phyloP scores from a whole-genome alignment of 495 filamentous ascomycete species.

The Penicillium waksmanii region DNA sequence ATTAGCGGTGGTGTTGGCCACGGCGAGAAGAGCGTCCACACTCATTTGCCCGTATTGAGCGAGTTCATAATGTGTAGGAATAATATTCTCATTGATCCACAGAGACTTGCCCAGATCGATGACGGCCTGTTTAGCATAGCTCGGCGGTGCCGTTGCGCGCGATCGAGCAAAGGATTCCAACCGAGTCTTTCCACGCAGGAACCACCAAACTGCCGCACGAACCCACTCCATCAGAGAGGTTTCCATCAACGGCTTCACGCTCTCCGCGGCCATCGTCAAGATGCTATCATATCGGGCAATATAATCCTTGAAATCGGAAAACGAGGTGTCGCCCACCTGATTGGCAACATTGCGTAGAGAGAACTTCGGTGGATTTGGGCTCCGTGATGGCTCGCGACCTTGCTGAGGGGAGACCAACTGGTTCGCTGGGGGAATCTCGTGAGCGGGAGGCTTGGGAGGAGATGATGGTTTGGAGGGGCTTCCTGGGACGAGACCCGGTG shows the following conservation, averaged over 20 bases:
- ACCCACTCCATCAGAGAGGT: slow-evolving; percentile 67
- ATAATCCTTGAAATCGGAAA: slow-evolving; percentile 67
- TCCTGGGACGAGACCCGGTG: slow-evolving; percentile 26
- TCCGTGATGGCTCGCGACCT: slow-evolving; percentile 28
- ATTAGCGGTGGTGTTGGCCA: slow-evolving; percentile 53
- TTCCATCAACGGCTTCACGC: slow-evolving; percentile 62
- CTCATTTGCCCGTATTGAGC: slow-evolving; percentile 49
- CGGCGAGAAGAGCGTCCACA: slow-evolving; percentile 46
- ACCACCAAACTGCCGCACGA: slow-evolving; percentile 83
- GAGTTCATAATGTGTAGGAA: slow-evolving; percentile 57
- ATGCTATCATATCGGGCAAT: slow-evolving; percentile 68
- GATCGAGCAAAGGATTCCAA: slow-evolving; percentile 72
- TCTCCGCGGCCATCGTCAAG: slow-evolving; percentile 72
- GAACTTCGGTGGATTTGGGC: slow-evolving; percentile 42
- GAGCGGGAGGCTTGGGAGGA: slow-evolving; percentile 16
- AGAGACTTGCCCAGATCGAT: slow-evolving; percentile 80
- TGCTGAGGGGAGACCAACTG: slow-evolving; percentile 23
- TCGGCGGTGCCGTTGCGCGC: slow-evolving; percentile 43
- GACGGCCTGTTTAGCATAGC: slow-evolving; percentile 63
- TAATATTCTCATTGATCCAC: slow-evolving; percentile 74
- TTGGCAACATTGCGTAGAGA: slow-evolving; percentile 46
- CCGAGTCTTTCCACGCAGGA: slow-evolving; percentile 71
- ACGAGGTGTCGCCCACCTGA: slow-evolving; percentile 61
- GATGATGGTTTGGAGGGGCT: slow-evolving; percentile 20
- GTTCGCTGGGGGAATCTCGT: slow-evolving; percentile 8